These are phyloP conservation scores for Lodderomyces pseudojiufengensis DNA, from an alignment of 1,139 yeast genomes.

Conservation along the genomic window DNA sequence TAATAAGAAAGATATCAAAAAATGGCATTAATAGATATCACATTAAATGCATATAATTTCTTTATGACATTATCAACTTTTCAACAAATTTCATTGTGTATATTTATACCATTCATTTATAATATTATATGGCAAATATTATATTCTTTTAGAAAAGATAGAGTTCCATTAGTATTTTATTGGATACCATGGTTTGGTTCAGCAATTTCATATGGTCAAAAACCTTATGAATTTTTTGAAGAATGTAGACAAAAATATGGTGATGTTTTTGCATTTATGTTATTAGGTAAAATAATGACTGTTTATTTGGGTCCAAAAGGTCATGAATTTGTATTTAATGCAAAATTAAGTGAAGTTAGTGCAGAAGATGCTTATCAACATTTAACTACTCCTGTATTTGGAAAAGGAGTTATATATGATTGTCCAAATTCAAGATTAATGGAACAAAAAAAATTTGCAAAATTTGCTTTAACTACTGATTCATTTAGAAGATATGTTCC, in stretches of 20 bases:
- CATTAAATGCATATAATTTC: neutral
- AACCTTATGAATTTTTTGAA: conserved; percentile 86
- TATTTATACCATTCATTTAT: conserved; percentile 51
- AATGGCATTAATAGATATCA: conserved; percentile 10
- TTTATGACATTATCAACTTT: conserved; percentile 25
- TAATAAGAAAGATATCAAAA: no score
- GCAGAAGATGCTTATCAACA: conserved; percentile 97
- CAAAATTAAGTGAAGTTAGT: conserved; percentile 82
- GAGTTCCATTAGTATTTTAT: conserved; percentile 87
- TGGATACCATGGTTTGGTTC: conserved; percentile 97
- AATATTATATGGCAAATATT: conserved; percentile 68
- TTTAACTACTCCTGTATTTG: conserved; percentile 95
- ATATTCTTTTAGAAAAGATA: conserved; percentile 68
- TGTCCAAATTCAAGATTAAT: conserved; percentile 90
- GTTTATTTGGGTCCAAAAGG: conserved; percentile 97
- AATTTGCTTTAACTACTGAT: conserved; percentile 81
- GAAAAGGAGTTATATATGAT: conserved; percentile 95
- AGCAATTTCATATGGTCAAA: conserved; percentile 83
- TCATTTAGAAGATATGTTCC: conserved; percentile 88
- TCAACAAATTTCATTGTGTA: conserved; percentile 36
- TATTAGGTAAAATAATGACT: conserved; percentile 90
- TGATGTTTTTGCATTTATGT: conserved; percentile 83
- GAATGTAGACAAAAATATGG: conserved; percentile 78
- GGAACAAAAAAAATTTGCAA: conserved; percentile 98
- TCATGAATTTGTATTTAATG: conserved; percentile 92